A percentile compares a stretch with the other conserved stretches of the same genome.
Evolutionary conservation across 1,284 basidiomycete species (phyloP).

Genomic region (Trichosporon asahii): DNA sequence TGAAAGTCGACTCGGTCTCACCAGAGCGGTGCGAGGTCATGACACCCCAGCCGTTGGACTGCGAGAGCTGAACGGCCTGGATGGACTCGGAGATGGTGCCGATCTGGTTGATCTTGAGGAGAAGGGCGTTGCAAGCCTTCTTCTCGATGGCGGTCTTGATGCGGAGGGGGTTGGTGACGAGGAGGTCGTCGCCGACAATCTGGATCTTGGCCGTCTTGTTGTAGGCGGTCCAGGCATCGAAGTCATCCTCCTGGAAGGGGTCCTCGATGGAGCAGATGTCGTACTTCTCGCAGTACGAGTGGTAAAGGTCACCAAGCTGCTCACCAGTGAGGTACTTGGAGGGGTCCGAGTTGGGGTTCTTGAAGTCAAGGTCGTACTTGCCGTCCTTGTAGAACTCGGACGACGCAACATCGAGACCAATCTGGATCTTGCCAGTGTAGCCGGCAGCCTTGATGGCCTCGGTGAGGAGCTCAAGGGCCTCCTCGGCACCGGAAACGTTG

Average conservation of each 20-base stretch:
- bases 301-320: constrained; percentile 91
- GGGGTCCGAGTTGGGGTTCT: constrained; percentile 96
- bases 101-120: constrained; percentile 99
- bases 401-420: constrained; percentile 97
- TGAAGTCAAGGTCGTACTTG: constrained; percentile 98
- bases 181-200: constrained; percentile 97
- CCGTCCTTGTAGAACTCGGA: constrained; percentile 99
- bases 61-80: constrained; percentile 78
- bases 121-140: constrained; percentile 98
- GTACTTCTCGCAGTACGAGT: constrained; percentile 82
- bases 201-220: constrained; percentile 60
- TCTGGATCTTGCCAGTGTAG: constrained; percentile 98
- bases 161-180: constrained; percentile 95
- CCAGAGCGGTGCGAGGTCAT: constrained; percentile 99
- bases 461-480: constrained; percentile 91
- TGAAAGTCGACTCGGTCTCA: constrained; percentile 94
- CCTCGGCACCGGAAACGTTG: constrained; percentile 94
- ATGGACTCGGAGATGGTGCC: constrained; percentile 98
- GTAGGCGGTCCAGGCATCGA: constrained; percentile 96
- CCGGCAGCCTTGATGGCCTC: constrained; percentile 98
- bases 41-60: constrained; percentile 96
- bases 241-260: constrained; percentile 99
- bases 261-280: constrained; percentile 97
- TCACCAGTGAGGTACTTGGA: constrained; percentile 91
- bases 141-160: constrained; percentile 99